phyloP scores from a whole-genome alignment of 2,329 filamentous ascomycete species.

The Aspergillus neoniger region DNA sequence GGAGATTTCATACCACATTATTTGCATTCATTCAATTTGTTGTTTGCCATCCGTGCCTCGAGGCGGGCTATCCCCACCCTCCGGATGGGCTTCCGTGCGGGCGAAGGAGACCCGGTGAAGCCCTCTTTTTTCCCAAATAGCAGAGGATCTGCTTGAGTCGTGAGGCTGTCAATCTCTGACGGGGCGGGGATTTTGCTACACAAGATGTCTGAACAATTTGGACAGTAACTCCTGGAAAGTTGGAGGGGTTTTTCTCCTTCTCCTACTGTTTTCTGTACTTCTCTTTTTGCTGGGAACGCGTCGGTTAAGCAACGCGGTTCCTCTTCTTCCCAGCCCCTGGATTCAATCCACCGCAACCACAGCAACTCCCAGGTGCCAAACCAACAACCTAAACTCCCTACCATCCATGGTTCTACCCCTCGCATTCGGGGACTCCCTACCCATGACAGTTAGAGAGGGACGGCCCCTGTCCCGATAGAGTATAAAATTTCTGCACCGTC shows the following conservation, averaged over 20 bases:
- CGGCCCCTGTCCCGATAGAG: conserved; percentile 1
- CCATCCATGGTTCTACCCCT: not conserved
- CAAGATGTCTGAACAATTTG: not conserved
- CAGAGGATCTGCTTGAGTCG: conserved; percentile 1
- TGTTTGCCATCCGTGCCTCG: not conserved
- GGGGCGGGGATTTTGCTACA: not conserved
- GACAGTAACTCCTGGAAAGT: not conserved
- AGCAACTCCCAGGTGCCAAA: not conserved
- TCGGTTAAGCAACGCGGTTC: no score
- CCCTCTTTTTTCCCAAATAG: not conserved
- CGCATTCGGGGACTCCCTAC: not conserved
- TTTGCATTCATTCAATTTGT: not conserved
- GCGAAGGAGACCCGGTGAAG: not conserved
- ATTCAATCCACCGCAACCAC: no score
- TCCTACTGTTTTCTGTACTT: no score
- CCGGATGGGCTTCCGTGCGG: not conserved
- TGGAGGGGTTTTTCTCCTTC: no score
- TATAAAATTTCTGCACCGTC: not conserved
- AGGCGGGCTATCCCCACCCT: not conserved
- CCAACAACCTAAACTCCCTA: not conserved
- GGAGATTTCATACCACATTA: no score
- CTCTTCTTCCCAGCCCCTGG: no score
- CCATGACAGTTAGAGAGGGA: not conserved
- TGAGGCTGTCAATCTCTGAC: conserved; percentile 3
- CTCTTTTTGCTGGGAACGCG: no score